A percentile compares a stretch with the other conserved stretches of the same genome.
phyloP scores from a whole-genome alignment of 345 rosid species.

The Eucalyptus polybractea region DNA sequence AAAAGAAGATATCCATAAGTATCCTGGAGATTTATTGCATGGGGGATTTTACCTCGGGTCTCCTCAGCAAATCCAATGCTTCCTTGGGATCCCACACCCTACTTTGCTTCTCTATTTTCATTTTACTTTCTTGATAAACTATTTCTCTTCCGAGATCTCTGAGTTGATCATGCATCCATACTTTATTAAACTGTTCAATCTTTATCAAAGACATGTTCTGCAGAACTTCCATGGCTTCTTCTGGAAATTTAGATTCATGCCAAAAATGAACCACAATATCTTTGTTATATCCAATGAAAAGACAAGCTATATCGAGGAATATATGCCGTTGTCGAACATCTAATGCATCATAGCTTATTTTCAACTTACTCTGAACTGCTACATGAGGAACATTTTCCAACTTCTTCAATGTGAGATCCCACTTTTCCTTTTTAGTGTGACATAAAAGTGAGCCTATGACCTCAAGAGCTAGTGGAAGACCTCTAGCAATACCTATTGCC shows the following conservation, averaged over 20 bases:
- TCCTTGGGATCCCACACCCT: too few species aligned
- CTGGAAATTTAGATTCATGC: not conserved
- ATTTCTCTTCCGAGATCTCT: too few species aligned
- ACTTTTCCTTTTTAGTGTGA: fast-evolving
- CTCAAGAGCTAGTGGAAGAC: not conserved
- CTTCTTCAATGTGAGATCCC: not conserved
- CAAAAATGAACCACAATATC: fast-evolving
- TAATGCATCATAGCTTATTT: too few species aligned
- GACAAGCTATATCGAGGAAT: too few species aligned
- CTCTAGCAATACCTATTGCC: not conserved
- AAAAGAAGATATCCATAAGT: not conserved
- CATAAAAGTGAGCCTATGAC: not conserved
- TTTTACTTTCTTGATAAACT: fast-evolving
- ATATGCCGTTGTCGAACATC: fast-evolving
- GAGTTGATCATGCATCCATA: fast-evolving
- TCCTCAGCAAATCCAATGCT: fast-evolving
- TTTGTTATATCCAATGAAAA: too few species aligned
- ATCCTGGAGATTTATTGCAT: fast-evolving
- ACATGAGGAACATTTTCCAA: fast-evolving
- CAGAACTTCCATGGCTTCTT: not conserved
- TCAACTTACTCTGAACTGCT: fast-evolving
- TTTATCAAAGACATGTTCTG: not conserved
- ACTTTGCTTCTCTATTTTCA: not conserved
- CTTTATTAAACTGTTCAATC: fast-evolving
- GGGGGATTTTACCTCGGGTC: too few species aligned